These are phyloP conservation scores for Chaetomium sp. DNA, from an alignment of 2,329 filamentous ascomycete genomes.

Conservation along the genomic window DNA sequence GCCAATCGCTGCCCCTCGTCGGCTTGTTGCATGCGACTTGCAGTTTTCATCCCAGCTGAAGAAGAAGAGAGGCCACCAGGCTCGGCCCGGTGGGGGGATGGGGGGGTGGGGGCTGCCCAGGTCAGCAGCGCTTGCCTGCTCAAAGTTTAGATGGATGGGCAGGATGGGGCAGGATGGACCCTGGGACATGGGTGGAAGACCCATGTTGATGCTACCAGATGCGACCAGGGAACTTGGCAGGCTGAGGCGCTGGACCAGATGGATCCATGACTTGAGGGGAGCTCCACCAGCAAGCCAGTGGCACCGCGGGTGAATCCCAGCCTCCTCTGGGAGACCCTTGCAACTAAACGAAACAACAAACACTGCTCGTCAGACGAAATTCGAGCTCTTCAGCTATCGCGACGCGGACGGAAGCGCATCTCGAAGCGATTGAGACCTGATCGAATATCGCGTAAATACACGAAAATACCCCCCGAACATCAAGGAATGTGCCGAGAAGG, in stretches of 20 bases:
- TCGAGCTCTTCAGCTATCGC: neutral
- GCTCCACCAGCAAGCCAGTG: constrained; percentile 17
- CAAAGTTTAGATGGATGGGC: neutral
- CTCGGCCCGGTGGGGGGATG: constrained; percentile 19
- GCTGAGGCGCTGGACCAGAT: constrained; percentile 13
- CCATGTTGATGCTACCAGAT: constrained; percentile 1
- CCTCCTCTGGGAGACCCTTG: neutral
- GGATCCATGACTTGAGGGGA: constrained; percentile 7
- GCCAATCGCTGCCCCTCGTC: constrained; percentile 5
- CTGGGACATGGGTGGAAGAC: neutral
- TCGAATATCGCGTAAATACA: constrained; percentile 23
- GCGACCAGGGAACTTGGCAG: constrained; percentile 8
- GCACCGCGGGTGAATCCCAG: constrained; percentile 7
- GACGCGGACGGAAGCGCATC: constrained; percentile 13
- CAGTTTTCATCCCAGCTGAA: constrained; percentile 20
- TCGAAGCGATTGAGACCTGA: constrained; percentile 3
- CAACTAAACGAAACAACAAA: constrained; percentile 28
- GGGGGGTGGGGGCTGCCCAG: neutral
- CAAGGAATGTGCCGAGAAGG: constrained; percentile 33
- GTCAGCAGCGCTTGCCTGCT: constrained; percentile 14
- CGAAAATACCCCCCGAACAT: constrained; percentile 11
- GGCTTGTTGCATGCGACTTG: neutral
- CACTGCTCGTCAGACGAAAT: constrained; percentile 10
- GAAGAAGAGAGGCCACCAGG: constrained; percentile 1
- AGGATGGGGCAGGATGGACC: neutral